phyloP scores from a whole-genome alignment of 2,329 filamentous ascomycete genomes.

The Curvularia sp. region DNA sequence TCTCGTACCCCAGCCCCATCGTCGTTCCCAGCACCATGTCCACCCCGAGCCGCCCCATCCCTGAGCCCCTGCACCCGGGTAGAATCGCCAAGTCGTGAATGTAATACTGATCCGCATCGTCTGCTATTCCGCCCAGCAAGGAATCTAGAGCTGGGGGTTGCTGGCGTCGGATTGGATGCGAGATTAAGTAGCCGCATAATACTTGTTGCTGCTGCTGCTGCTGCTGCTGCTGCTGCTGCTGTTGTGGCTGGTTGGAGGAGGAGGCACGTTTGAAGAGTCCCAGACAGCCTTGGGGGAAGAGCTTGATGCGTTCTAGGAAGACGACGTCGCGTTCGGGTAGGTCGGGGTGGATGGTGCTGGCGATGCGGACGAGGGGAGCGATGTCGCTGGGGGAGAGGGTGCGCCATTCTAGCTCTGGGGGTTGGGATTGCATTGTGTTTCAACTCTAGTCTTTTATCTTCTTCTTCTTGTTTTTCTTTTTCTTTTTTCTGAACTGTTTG shows the following conservation, averaged over 20 bases:
- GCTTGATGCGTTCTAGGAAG: constrained; percentile 23
- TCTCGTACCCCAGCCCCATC: constrained; percentile 14
- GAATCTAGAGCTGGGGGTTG: constrained; percentile 22
- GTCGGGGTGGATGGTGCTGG: constrained; percentile 21
- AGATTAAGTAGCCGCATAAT: constrained; percentile 27
- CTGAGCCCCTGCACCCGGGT: constrained; percentile 15
- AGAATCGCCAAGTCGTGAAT: constrained; percentile 33
- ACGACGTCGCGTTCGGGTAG: constrained; percentile 27
- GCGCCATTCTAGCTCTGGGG: constrained; percentile 10
- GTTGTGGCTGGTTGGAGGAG: too few species aligned
- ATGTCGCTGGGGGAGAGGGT: constrained; percentile 13
- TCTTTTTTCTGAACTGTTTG: neutral
- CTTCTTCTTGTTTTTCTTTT: neutral
- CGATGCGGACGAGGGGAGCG: constrained; percentile 12
- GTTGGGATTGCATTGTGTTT: neutral
- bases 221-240: too few species aligned
- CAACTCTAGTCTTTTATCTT: neutral
- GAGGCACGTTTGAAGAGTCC: constrained; percentile 21
- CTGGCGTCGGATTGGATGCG: constrained; percentile 23
- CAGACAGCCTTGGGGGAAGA: constrained; percentile 27
- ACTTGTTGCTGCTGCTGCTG: neutral
- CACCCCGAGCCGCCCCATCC: constrained; percentile 13
- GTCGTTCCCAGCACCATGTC: neutral
- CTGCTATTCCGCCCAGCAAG: constrained; percentile 14
- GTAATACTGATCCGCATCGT: constrained; percentile 27